Conservation (phyloP, 352 stramenopile genomes). For the Albugo candida region DNA sequence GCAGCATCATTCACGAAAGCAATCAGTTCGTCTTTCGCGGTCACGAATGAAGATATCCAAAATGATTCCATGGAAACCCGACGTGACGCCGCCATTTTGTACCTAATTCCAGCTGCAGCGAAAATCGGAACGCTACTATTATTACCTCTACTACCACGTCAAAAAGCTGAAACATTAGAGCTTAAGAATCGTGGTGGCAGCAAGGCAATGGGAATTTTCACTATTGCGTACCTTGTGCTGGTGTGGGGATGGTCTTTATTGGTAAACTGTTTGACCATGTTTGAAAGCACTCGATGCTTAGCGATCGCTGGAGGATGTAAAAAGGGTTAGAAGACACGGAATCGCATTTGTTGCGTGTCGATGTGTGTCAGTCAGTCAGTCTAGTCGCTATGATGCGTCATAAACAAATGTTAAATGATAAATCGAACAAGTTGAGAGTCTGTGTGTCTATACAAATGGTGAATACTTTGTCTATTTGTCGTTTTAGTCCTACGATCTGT, state of each 20-base stretch:
- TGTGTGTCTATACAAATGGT: too few species aligned
- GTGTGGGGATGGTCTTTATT: slow-evolving; percentile 11
- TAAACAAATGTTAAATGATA: too few species aligned
- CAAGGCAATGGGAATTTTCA: slow-evolving; percentile 16
- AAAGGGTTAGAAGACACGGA: slow-evolving; percentile 14
- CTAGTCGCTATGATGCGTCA: too few species aligned
- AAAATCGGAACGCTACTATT: slow-evolving; percentile 24
- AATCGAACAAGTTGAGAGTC: too few species aligned
- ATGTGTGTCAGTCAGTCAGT: too few species aligned
- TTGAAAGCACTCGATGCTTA: slow-evolving; percentile 32
- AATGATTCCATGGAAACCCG: slow-evolving; percentile 32
- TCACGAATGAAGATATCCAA: slow-evolving; percentile 34
- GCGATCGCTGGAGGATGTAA: slow-evolving; percentile 22
- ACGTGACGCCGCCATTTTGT: slow-evolving; percentile 33
- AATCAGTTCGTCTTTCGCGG: slow-evolving; percentile 31
- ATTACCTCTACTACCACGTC: slow-evolving; percentile 29
- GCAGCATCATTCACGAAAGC: slow-evolving; percentile 28
- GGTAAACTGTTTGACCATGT: slow-evolving; percentile 35
- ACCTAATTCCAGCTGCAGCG: slow-evolving; percentile 26
- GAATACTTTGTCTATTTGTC: too few species aligned
- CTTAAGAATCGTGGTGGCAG: slow-evolving; percentile 21
- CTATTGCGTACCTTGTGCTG: slow-evolving; percentile 14
- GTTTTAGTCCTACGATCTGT: too few species aligned
- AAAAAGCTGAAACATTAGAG: slow-evolving; percentile 30
- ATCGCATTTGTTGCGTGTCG: too few species aligned